A percentile compares a stretch with the other conserved stretches of the same genome.
Evolutionary conservation across 2,329 filamentous ascomycete species (phyloP).

Genomic region (Paecilomyces formosus): DNA sequence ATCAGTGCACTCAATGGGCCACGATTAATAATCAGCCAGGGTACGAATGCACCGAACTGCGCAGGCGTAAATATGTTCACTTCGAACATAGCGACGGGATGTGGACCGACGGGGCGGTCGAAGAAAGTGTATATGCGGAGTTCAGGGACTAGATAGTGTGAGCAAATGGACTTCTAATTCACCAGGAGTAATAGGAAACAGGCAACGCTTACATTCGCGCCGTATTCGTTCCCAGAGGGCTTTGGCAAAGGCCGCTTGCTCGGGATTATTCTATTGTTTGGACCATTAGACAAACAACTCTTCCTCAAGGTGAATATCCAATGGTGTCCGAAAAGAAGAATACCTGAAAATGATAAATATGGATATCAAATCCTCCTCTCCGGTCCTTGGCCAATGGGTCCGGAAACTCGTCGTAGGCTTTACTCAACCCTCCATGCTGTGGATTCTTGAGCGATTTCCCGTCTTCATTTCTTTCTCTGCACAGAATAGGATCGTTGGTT

Average conservation of each 20-base stretch:
- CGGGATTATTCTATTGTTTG: constrained; percentile 43
- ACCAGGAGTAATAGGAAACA: not conserved
- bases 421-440: constrained; percentile 52
- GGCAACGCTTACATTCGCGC: constrained; percentile 58
- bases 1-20: constrained; percentile 72
- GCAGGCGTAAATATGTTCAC: constrained; percentile 79
- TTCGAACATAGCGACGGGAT: constrained; percentile 84
- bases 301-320: not conserved
- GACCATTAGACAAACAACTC: not conserved
- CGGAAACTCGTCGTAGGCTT: constrained; percentile 63
- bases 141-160: constrained; percentile 59
- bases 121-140: constrained; percentile 72
- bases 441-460: constrained; percentile 72
- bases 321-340: too few species aligned
- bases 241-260: constrained; percentile 59
- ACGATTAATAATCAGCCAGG: constrained; percentile 76
- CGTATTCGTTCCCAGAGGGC: constrained; percentile 72
- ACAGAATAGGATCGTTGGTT: not conserved
- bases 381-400: constrained; percentile 58
- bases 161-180: not conserved
- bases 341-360: constrained; percentile 71
- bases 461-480: constrained; percentile 56
- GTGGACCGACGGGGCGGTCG: constrained; percentile 72
- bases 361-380: constrained; percentile 73
- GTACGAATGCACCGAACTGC: constrained; percentile 82